A percentile compares a stretch with the other conserved stretches of the same genome.
phyloP scores from a whole-genome alignment of 2,329 filamentous ascomycete species.

The Penicillium oxalicum region DNA sequence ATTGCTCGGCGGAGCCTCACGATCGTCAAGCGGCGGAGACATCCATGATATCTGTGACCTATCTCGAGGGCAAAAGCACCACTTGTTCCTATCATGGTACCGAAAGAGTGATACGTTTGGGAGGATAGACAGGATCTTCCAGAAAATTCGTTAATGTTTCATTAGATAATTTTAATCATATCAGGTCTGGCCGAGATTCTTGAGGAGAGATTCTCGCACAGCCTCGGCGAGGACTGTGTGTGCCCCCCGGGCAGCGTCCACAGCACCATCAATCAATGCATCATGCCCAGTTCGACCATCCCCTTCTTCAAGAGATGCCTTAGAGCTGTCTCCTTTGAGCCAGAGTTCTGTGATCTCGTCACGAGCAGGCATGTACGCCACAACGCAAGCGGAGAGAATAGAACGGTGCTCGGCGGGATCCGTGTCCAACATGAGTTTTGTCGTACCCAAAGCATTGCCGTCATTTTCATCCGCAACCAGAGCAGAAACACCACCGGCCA shows the following conservation, averaged over 20 bases:
- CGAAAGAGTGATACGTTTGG: too few relatives aligned
- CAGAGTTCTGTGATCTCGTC: constrained; percentile 94
- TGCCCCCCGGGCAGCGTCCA: constrained; percentile 55
- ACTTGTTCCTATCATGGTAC: too few relatives aligned
- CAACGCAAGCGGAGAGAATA: constrained; percentile 76
- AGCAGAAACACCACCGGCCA: constrained; percentile 83
- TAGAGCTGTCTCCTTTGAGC: constrained; percentile 68
- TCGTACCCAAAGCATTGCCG: constrained; percentile 17
- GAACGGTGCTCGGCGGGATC: constrained; percentile 72
- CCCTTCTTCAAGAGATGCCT: constrained; percentile 23
- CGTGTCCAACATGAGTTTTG: constrained; percentile 63
- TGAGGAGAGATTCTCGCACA: constrained; percentile 52
- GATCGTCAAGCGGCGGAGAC: too few relatives aligned
- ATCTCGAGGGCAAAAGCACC: too few relatives aligned
- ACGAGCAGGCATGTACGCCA: constrained; percentile 77
- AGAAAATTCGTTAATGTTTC: constrained; percentile 16
- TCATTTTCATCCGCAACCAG: constrained; percentile 49
- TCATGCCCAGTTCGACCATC: constrained; percentile 42
- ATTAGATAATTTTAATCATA: constrained; percentile 10
- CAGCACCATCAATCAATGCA: constrained; percentile 56
- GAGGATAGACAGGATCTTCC: too few relatives aligned
- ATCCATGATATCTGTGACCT: too few relatives aligned
- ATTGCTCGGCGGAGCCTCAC: too few relatives aligned
- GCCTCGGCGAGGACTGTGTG: constrained; percentile 57
- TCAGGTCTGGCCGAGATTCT: constrained; percentile 24